Evolutionary conservation across 768 basidiomycete species (phyloP).

Genomic region (Lentinula aciculospora): DNA sequence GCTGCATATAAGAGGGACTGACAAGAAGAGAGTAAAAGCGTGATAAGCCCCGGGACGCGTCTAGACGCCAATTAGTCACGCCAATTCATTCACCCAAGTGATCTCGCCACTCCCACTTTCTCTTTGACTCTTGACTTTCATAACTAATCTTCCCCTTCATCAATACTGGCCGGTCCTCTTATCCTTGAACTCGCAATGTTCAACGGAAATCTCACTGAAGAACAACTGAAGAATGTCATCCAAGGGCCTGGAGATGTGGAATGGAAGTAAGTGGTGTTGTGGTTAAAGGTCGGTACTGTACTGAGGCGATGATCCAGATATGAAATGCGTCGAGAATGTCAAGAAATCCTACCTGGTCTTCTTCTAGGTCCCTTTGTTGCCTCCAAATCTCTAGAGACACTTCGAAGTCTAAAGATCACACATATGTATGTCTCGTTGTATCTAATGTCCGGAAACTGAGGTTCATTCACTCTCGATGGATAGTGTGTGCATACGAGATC

Average conservation of each 20-base stretch:
- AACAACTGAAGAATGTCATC: slow-evolving; percentile 54
- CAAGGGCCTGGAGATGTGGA: slow-evolving; percentile 81
- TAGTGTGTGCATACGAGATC: slow-evolving; percentile 86
- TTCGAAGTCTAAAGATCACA: slow-evolving; percentile 63
- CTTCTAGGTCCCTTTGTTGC: slow-evolving; percentile 85
- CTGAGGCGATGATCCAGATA: slow-evolving; percentile 43
- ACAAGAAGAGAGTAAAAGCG: neutral
- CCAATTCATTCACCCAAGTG: neutral
- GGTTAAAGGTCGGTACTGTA: neutral
- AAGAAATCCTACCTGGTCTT: slow-evolving; percentile 83
- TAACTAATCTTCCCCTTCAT: neutral
- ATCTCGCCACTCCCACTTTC: neutral
- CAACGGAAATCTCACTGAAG: slow-evolving; percentile 21
- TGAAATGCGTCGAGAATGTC: slow-evolving; percentile 93
- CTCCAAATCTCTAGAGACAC: slow-evolving; percentile 72
- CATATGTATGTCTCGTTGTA: slow-evolving; percentile 56
- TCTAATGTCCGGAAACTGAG: neutral
- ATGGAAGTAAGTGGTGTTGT: slow-evolving; percentile 57
- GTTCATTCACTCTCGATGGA: slow-evolving; percentile 12
- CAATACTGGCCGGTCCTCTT: neutral
- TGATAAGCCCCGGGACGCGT: neutral
- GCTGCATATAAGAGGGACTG: too few relatives aligned
- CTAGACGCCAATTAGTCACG: slow-evolving; percentile 1
- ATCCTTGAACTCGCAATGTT: neutral
- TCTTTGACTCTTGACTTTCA: neutral